Percentiles rank a stretch among this genome's conserved stretches.
Conservation (phyloP, 768 basidiomycete species). For the Leccinum obscurum region DNA sequence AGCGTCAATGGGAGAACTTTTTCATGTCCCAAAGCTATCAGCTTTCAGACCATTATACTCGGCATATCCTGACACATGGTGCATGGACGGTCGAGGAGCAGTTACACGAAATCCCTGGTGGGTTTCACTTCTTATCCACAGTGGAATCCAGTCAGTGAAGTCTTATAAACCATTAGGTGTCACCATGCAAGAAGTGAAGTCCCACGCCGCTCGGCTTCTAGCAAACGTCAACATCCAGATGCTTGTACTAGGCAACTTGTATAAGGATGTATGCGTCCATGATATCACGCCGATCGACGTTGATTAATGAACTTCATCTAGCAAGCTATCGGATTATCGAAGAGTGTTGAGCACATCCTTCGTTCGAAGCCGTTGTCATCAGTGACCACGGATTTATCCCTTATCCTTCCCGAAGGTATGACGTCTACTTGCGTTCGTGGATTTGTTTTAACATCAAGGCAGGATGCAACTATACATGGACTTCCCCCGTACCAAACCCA, state of each 20-base stretch:
- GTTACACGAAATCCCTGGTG: slow-evolving; percentile 71
- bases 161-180: slow-evolving; percentile 48
- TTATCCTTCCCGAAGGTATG: slow-evolving; percentile 73
- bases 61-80: slow-evolving; percentile 67
- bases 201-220: slow-evolving; percentile 59
- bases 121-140: slow-evolving; percentile 30
- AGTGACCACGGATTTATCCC: slow-evolving; percentile 42
- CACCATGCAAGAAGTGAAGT: slow-evolving; percentile 66
- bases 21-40: slow-evolving; percentile 81
- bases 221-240: slow-evolving; percentile 67
- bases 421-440: not conserved
- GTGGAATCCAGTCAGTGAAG: not conserved
- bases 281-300: not conserved
- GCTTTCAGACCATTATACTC: slow-evolving; percentile 73
- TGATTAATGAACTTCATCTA: slow-evolving; percentile 30
- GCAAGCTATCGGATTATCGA: slow-evolving; percentile 77
- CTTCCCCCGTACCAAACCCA: slow-evolving; percentile 69
- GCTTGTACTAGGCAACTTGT: slow-evolving; percentile 82
- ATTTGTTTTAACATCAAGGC: slow-evolving; percentile 15
- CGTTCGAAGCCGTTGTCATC: slow-evolving; percentile 45
- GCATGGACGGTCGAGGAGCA: slow-evolving; percentile 81
- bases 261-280: slow-evolving; percentile 62
- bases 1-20: slow-evolving; percentile 84
- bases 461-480: slow-evolving; percentile 75
- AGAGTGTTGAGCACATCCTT: slow-evolving; percentile 69